Evolutionary conservation across 441 rosid species (phyloP), one percentile per base, ranked within the genome.

Genomic region (Gossypium gossypioides): DNA sequence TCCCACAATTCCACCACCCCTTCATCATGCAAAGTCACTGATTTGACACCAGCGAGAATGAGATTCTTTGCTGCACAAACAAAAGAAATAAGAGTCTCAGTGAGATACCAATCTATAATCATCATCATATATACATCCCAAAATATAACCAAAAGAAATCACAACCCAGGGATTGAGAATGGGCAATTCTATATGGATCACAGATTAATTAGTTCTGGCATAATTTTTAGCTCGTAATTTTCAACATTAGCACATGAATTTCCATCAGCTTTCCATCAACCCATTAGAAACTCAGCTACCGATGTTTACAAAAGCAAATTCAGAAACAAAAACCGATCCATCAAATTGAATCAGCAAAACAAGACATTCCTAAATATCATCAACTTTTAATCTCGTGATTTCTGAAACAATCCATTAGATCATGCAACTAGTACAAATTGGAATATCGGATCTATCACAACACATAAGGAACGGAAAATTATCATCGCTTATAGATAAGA

Each of bases 1-100:
- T 92, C 99, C 97, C 97, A 94, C 71, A 90, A 73, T 77, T 90
- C 94, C 59, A 92, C 96, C 13, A 58, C 80, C 44, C 88, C 90
- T 74, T 85, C 94, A 78, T 95, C 97, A 42, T 92, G 97, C 82
- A 94, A 80, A 2, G 97, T 89, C 75, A 94, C 96, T 0, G 97
- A 92, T 84, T 94, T 94, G 58, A 94, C 97, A 63, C 99, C 99
- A 71, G 99, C 99, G 46, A 94, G 96, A 64, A 92, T 77, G 65
- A 94, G 86, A 76, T 94, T 92, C 85, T 92, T 94, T 3, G 99
- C 99, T 94, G 85, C 82, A 74, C 25, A 79, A 57, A 8, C 34
- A 37, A 7, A 67, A 67, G 13, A 50, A 13, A 65, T 13, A 15
- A 24, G 51, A 67, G 58, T 7, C 50, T 27, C 7, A 50, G 44